Conservation (phyloP, 139 green algal species). For the Desmodesmus armatus region DNA sequence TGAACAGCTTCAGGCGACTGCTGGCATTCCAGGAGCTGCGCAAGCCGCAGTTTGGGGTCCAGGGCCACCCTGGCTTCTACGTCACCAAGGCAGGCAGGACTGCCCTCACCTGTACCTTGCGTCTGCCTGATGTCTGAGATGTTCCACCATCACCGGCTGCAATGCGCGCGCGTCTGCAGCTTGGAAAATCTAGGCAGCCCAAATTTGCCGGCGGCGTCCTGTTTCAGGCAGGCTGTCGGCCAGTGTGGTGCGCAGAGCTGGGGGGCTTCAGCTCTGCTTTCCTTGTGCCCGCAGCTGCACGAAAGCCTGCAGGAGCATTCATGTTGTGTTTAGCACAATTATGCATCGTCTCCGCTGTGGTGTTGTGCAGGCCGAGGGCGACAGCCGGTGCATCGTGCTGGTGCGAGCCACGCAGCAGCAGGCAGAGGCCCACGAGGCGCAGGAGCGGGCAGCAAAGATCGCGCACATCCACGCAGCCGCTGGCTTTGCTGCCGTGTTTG, state of each 20-base stretch:
- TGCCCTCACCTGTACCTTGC: no score
- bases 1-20: slow-evolving; percentile 68
- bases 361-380: neutral
- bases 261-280: neutral
- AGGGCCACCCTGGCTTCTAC: slow-evolving; percentile 51
- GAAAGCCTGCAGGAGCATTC: no score
- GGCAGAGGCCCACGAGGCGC: slow-evolving; percentile 18
- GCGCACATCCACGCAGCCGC: slow-evolving; percentile 21
- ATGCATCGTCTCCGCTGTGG: neutral
- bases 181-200: no score
- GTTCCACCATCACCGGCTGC: no score
- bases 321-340: neutral
- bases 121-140: no score
- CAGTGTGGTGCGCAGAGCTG: neutral
- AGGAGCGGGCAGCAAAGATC: neutral
- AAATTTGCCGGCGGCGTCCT: no score
- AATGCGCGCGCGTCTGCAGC: no score
- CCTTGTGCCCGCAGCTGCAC: neutral
- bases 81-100: slow-evolving; percentile 49
- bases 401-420: slow-evolving; percentile 20
- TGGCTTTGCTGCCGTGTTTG: slow-evolving; percentile 47
- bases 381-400: slow-evolving; percentile 15
- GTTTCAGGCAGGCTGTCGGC: neutral
- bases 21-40: slow-evolving; percentile 77
- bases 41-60: slow-evolving; percentile 39